Evolutionary conservation across 352 stramenopile genomes (phyloP).

Genomic region (Phytophthora kernoviae): DNA sequence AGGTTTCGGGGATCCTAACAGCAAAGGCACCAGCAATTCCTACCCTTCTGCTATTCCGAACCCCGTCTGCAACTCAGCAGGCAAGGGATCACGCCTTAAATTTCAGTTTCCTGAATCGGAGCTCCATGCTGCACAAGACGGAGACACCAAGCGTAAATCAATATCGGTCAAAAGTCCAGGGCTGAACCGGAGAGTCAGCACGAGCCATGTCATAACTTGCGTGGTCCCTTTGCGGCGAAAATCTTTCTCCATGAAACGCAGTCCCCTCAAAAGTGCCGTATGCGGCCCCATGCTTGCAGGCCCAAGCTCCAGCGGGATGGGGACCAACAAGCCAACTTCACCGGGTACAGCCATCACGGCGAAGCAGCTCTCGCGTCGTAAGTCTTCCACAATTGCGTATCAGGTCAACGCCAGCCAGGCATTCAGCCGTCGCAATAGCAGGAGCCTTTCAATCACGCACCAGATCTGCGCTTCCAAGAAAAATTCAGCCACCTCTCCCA

Average conservation of each 20-base stretch:
- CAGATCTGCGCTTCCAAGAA: conserved; percentile 26
- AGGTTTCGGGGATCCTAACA: conserved; percentile 10
- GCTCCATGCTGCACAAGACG: conserved; percentile 34
- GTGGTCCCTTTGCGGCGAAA: conserved; percentile 56
- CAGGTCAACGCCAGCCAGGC: conserved; percentile 8
- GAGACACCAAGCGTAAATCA: conserved; percentile 14
- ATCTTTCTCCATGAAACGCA: conserved; percentile 74
- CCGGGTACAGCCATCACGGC: conserved; percentile 6
- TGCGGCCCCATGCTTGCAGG: background rate
- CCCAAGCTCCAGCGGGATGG: conserved; percentile 1
- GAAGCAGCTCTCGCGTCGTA: conserved; percentile 48
- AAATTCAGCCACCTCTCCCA: conserved; percentile 11
- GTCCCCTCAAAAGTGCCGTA: conserved; percentile 41
- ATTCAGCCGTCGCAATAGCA: conserved; percentile 21
- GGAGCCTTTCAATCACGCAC: conserved; percentile 25
- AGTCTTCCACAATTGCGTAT: conserved; percentile 63
- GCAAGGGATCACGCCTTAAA: conserved; percentile 40
- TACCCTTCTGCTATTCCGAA: background rate
- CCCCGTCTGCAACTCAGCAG: conserved; percentile 5
- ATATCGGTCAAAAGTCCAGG: conserved; percentile 2
- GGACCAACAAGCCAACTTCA: conserved; percentile 2
- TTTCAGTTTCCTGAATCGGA: conserved; percentile 69
- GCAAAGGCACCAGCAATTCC: conserved; percentile 4
- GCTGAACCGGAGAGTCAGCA: conserved; percentile 33
- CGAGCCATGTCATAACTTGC: conserved; percentile 40